A percentile compares a stretch with the other conserved stretches of the same genome.
Conservation (phyloP, 1,284 basidiomycete genomes). For the Sporisorium exsertum region DNA sequence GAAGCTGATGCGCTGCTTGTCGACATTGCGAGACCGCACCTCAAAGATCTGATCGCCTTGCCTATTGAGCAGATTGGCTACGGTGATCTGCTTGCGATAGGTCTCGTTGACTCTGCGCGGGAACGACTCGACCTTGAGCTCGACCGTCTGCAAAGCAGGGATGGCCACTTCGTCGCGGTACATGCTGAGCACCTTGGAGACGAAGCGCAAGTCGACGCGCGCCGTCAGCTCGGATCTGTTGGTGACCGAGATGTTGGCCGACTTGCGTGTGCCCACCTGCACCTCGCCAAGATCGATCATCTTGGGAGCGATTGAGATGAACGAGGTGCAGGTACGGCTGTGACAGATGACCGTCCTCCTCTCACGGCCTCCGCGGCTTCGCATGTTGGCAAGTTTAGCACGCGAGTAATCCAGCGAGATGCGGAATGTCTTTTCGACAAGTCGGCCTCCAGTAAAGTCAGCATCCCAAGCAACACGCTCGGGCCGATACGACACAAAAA, state of each 20-base stretch:
- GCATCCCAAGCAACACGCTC: constrained; percentile 64
- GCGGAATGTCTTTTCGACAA: constrained; percentile 70
- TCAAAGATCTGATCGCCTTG: constrained; percentile 71
- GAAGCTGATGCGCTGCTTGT: constrained; percentile 72
- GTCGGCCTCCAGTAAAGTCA: constrained; percentile 67
- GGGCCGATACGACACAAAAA: constrained; percentile 72
- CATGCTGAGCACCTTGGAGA: constrained; percentile 72
- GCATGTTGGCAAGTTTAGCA: constrained; percentile 55
- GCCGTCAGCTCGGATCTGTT: constrained; percentile 72
- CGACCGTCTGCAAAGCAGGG: constrained; percentile 71
- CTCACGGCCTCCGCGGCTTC: constrained; percentile 64
- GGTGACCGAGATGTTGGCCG: constrained; percentile 70
- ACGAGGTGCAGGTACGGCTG: constrained; percentile 72
- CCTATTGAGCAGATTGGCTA: constrained; percentile 68
- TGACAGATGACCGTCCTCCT: constrained; percentile 70
- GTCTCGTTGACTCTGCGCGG: constrained; percentile 72
- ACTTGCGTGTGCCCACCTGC: constrained; percentile 72
- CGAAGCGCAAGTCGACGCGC: constrained; percentile 72
- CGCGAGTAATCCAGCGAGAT: constrained; percentile 71
- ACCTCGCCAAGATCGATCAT: constrained; percentile 72
- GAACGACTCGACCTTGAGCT: constrained; percentile 72
- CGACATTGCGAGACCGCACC: constrained; percentile 72
- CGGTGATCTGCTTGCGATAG: constrained; percentile 73
- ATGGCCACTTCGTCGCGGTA: constrained; percentile 72
- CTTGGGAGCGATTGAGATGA: constrained; percentile 70